phyloP scores from a whole-genome alignment of 352 stramenopile genomes.

The Pseudoperonospora humuli region DNA sequence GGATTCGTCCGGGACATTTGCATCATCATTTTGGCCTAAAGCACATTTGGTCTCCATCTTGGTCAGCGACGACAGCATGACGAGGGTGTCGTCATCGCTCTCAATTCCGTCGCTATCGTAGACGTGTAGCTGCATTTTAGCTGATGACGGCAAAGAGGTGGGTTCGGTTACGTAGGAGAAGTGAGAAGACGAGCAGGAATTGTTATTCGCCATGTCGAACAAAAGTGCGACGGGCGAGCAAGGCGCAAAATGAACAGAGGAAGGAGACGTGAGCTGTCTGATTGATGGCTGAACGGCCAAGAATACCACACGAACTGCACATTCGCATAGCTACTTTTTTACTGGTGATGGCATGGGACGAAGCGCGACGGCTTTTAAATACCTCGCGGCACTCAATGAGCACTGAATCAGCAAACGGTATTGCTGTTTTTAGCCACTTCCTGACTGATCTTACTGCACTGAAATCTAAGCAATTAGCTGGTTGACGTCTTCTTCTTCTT shows the following conservation, averaged over 20 bases:
- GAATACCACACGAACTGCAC: background rate
- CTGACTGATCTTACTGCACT: constrained; percentile 16
- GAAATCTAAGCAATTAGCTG: constrained; percentile 18
- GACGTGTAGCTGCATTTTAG: constrained; percentile 1
- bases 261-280: too few relatives aligned
- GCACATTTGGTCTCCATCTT: constrained; percentile 20
- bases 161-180: constrained; percentile 3
- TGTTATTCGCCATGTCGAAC: constrained; percentile 28
- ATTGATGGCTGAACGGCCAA: too few relatives aligned
- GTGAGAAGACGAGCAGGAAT: constrained; percentile 4
- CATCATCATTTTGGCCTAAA: constrained; percentile 5
- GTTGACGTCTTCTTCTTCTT: constrained; percentile 56
- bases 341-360: too few relatives aligned
- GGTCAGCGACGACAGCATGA: constrained; percentile 19
- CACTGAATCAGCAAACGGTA: too few relatives aligned
- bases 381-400: too few relatives aligned
- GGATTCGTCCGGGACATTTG: constrained; percentile 2
- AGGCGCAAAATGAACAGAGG: constrained; percentile 23
- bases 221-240: constrained; percentile 10
- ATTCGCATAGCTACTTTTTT: background rate
- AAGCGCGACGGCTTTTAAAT: too few relatives aligned
- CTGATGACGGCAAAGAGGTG: constrained; percentile 2
- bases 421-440: too few relatives aligned
- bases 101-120: constrained; percentile 22
- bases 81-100: constrained; percentile 24